A percentile compares a stretch with the other conserved stretches of the same genome.
Conservation (phyloP, 139 green algal species). For the Deuterostichococcus epilithicus region DNA sequence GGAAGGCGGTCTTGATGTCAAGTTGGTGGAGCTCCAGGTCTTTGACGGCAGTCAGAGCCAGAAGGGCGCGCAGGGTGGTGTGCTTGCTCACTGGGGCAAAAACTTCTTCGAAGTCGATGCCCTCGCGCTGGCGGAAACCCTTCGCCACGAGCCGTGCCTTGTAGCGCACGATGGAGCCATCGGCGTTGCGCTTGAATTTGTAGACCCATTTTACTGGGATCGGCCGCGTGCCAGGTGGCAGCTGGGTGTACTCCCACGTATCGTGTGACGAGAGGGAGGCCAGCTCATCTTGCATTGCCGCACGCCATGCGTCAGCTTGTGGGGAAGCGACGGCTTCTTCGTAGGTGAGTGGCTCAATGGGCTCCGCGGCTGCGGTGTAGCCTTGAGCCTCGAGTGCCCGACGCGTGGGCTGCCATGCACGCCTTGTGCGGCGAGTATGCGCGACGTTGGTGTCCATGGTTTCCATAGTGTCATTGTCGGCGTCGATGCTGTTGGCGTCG, state of each 20-base stretch:
- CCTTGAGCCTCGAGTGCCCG: too few species aligned
- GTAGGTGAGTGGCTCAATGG: background rate
- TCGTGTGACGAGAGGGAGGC: too few species aligned
- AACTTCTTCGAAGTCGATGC: slow-evolving; percentile 41
- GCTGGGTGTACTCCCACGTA: too few species aligned
- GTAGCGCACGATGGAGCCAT: slow-evolving; percentile 42
- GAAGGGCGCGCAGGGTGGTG: slow-evolving; percentile 4
- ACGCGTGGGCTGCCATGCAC: too few species aligned
- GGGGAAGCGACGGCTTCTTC: background rate
- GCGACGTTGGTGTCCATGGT: too few species aligned
- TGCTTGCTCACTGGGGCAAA: slow-evolving; percentile 29
- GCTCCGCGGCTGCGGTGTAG: too few species aligned
- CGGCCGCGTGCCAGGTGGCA: too few species aligned
- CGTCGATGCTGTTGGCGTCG: too few species aligned
- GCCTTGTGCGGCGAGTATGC: too few species aligned
- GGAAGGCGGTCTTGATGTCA: slow-evolving; percentile 56
- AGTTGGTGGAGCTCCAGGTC: slow-evolving; percentile 44
- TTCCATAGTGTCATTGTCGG: too few species aligned
- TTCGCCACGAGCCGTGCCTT: slow-evolving; percentile 53
- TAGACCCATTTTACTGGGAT: slow-evolving; percentile 40
- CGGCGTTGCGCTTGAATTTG: slow-evolving; percentile 31
- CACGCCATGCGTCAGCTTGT: too few species aligned
- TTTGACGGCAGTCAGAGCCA: slow-evolving; percentile 13
- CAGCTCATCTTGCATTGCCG: too few species aligned
- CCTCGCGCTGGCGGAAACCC: slow-evolving; percentile 41